Evolutionary conservation across 2,329 filamentous ascomycete species (phyloP).

Genomic region (Trichothecium sympodiale): DNA sequence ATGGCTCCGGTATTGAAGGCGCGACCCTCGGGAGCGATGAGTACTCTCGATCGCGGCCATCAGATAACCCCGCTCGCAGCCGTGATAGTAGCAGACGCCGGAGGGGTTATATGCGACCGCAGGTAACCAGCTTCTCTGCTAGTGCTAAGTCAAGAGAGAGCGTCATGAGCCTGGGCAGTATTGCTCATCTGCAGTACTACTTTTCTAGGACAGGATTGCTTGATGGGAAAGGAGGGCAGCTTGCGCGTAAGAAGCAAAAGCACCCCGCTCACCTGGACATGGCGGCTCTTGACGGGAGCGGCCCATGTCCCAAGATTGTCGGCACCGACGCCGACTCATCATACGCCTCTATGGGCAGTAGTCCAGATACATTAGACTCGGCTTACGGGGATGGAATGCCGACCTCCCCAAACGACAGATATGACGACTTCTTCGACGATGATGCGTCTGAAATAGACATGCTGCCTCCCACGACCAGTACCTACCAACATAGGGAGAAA

Average conservation of each 20-base stretch:
- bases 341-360: slow-evolving; percentile 48
- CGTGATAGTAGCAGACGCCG: slow-evolving; percentile 35
- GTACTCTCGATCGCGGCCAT: slow-evolving; percentile 12
- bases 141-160: slow-evolving; percentile 87
- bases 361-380: slow-evolving; percentile 37
- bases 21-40: slow-evolving; percentile 33
- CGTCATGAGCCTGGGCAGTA: slow-evolving; percentile 91
- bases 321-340: slow-evolving; percentile 45
- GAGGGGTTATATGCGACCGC: slow-evolving; percentile 78
- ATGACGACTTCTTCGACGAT: slow-evolving; percentile 25
- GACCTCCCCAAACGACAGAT: slow-evolving; percentile 37
- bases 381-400: slow-evolving; percentile 17
- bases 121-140: slow-evolving; percentile 79
- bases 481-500: slow-evolving; percentile 78
- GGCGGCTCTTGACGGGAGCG: slow-evolving; percentile 32
- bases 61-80: slow-evolving; percentile 31
- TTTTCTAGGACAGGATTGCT: slow-evolving; percentile 89
- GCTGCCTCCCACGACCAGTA: slow-evolving; percentile 94
- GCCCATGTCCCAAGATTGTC: slow-evolving; percentile 23
- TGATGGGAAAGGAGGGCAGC: slow-evolving; percentile 83
- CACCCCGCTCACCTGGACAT: slow-evolving; percentile 48
- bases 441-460: slow-evolving; percentile 53
- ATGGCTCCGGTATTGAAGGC: slow-evolving; percentile 37
- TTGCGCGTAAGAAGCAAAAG: slow-evolving; percentile 60
- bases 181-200: slow-evolving; percentile 95